Evolutionary conservation across 129 eudicot species (phyloP).

Genomic region (Lactuca saligna): DNA sequence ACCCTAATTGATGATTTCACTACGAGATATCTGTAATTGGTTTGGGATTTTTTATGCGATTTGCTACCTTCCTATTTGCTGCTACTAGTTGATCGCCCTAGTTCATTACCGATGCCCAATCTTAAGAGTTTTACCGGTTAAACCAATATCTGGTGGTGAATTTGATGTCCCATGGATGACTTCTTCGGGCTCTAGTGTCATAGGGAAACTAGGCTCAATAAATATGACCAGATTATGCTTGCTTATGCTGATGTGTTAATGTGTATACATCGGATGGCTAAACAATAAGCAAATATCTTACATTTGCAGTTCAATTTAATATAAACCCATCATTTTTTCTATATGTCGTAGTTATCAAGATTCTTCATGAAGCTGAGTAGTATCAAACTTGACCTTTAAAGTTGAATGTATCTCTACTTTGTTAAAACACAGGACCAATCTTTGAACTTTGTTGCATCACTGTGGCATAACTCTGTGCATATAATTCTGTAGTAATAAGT

Average conservation of each 20-base stretch:
- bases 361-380: background rate
- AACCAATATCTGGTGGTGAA: background rate
- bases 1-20: constrained; percentile 25
- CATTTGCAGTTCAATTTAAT: background rate
- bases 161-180: too few species aligned
- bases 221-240: constrained; percentile 9
- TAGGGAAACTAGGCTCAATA: background rate
- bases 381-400: constrained; percentile 7
- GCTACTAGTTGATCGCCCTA: background rate
- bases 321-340: background rate
- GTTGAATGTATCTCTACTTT: constrained; percentile 9
- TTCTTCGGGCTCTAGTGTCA: too few species aligned
- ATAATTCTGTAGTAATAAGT: background rate
- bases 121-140: constrained; percentile 4
- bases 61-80: background rate
- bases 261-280: background rate
- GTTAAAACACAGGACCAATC: background rate
- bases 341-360: background rate
- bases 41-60: background rate
- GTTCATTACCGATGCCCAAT: background rate
- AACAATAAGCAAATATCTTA: background rate
- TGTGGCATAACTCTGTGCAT: background rate
- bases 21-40: background rate
- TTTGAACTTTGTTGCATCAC: constrained; percentile 8
- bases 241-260: background rate